phyloP scores from a whole-genome alignment of 176 grass and related monocot species.

The Zea mays region Zm-B73-REFERENCE-NAM-5.0 NC_050098.1:212414501-212415000 shows the following conservation, averaged over 20 bases:
- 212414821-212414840: constrained; percentile 48
- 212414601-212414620: neutral
- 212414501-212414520: neutral
- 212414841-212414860: neutral
- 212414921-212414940: constrained; percentile 18
- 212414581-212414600: neutral
- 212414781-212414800: constrained; percentile 55
- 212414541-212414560: neutral
- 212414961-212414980: constrained; percentile 9
- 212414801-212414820: constrained; percentile 58
- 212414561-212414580: neutral
- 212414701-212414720: constrained; percentile 26
- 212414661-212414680: neutral
- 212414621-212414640: constrained; percentile 9
- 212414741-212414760: constrained; percentile 59
- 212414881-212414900: constrained; percentile 74
- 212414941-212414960: neutral
- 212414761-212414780: constrained; percentile 77
- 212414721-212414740: constrained; percentile 31
- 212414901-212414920: constrained; percentile 41
- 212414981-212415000: constrained; percentile 18
- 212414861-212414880: constrained; percentile 37
- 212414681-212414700: constrained; percentile 8
- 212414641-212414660: constrained; percentile 27
- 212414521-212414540: neutral